Conservation (phyloP, 2,329 filamentous ascomycete species). For the Verticillium alfalfae region DNA sequence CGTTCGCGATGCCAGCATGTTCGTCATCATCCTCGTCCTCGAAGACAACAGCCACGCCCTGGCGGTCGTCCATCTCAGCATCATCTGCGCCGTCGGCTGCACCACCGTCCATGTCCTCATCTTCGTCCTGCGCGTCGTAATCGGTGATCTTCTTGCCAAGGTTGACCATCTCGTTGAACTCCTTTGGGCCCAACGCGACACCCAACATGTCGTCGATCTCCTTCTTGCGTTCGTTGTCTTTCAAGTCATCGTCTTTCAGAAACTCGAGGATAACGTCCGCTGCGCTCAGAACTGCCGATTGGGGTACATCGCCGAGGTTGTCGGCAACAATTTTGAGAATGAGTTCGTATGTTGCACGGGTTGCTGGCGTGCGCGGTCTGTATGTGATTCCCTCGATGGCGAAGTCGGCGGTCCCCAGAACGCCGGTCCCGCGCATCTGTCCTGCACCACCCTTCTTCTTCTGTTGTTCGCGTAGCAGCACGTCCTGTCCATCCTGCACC, state of each 20-base stretch:
- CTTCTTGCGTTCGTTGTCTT: slow-evolving; percentile 98
- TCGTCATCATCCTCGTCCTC: slow-evolving; percentile 88
- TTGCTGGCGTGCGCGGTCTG: slow-evolving; percentile 84
- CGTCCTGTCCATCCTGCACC: slow-evolving; percentile 75
- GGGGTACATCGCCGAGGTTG: slow-evolving; percentile 85
- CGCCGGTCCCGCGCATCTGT: slow-evolving; percentile 66
- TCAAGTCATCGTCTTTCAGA: slow-evolving; percentile 90
- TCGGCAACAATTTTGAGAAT: slow-evolving; percentile 87
- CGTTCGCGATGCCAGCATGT: slow-evolving; percentile 69
- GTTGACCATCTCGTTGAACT: slow-evolving; percentile 96
- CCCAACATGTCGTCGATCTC: slow-evolving; percentile 92
- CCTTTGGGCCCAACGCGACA: slow-evolving; percentile 73
- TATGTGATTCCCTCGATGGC: slow-evolving; percentile 90
- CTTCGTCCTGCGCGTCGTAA: slow-evolving; percentile 93
- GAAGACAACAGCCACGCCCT: slow-evolving; percentile 96
- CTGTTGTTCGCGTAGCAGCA: slow-evolving; percentile 75
- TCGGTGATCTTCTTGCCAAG: slow-evolving; percentile 98
- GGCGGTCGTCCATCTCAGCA: slow-evolving; percentile 83
- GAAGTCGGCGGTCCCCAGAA: slow-evolving; percentile 78
- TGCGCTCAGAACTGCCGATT: slow-evolving; percentile 87
- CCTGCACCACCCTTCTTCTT: slow-evolving; percentile 74
- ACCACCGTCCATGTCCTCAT: slow-evolving; percentile 76
- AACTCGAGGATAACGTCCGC: slow-evolving; percentile 88
- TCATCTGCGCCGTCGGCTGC: slow-evolving; percentile 58
- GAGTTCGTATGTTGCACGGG: slow-evolving; percentile 87